phyloP scores from a whole-genome alignment of 805 yeast genomes.

The Metschnikowia picachoensis region DNA sequence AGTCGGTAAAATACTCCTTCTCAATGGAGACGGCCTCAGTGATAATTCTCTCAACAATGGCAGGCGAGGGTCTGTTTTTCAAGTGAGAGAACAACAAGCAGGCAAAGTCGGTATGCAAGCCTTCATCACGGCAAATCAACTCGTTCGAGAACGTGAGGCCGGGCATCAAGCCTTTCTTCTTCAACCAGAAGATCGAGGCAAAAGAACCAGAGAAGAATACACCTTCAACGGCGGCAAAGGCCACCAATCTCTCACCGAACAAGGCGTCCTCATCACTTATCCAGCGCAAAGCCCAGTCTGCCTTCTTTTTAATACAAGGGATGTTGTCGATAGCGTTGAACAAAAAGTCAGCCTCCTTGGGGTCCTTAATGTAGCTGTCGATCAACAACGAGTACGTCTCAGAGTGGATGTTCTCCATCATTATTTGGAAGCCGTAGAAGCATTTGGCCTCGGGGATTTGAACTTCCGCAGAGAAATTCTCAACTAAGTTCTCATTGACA shows the following conservation, averaged over 20 bases:
- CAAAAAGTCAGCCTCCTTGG: slow-evolving; percentile 83
- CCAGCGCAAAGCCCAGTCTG: slow-evolving; percentile 99
- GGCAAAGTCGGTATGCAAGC: slow-evolving; percentile 97
- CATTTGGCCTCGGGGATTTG: slow-evolving; percentile 97
- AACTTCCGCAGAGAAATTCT: slow-evolving; percentile 95
- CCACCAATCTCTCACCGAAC: slow-evolving; percentile 93
- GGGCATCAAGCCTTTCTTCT: slow-evolving; percentile 99
- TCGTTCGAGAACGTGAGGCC: slow-evolving; percentile 98
- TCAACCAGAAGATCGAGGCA: slow-evolving; percentile 97
- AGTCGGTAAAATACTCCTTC: slow-evolving; percentile 63
- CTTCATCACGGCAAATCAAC: slow-evolving; percentile 97
- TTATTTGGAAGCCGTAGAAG: slow-evolving; percentile 98
- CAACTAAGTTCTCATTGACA: slow-evolving; percentile 95
- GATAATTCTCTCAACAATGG: slow-evolving; percentile 78
- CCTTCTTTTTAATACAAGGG: slow-evolving; percentile 95
- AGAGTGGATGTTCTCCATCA: slow-evolving; percentile 99
- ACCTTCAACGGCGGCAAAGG: slow-evolving; percentile 99
- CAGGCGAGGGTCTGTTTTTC: slow-evolving; percentile 79
- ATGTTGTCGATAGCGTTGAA: slow-evolving; percentile 95
- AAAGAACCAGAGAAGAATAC: slow-evolving; percentile 97
- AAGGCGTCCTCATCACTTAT: slow-evolving; percentile 82
- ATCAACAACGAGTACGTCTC: slow-evolving; percentile 94
- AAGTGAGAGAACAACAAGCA: slow-evolving; percentile 91
- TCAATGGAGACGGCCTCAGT: slow-evolving; percentile 95
- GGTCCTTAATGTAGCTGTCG: slow-evolving; percentile 94